These are phyloP conservation scores for Ophiostoma triangulosporum DNA, from an alignment of 2,329 filamentous ascomycete genomes.

Conservation along the genomic window DNA sequence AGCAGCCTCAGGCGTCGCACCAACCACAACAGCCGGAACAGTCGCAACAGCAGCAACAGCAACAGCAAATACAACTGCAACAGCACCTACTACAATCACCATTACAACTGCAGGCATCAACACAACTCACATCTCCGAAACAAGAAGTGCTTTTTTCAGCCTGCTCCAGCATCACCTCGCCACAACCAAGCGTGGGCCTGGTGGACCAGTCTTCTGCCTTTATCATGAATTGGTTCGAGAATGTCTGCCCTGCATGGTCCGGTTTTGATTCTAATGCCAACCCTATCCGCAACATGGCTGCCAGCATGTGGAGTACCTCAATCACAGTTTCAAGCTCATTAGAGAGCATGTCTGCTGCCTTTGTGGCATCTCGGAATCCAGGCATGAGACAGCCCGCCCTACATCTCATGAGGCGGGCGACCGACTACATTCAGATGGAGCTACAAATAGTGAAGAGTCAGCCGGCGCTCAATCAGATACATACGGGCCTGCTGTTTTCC, in stretches of 20 bases:
- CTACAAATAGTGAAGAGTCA: neutral
- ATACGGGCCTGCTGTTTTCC: neutral
- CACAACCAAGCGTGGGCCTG: neutral
- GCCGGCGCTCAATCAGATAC: neutral
- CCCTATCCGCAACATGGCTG: conserved; percentile 1
- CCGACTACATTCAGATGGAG: conserved; percentile 1
- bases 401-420: neutral
- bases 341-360: conserved; percentile 1
- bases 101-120: neutral
- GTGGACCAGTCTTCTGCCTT: neutral
- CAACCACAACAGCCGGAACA: neutral
- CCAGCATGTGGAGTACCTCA: neutral
- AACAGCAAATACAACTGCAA: neutral
- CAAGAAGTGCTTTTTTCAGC: neutral
- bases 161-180: neutral
- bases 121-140: neutral
- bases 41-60: neutral
- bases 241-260: conserved; percentile 1
- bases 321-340: neutral
- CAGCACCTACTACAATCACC: neutral
- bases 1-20: too few species aligned
- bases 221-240: conserved; percentile 3
- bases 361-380: conserved; percentile 1
- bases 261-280: neutral
- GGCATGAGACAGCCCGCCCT: neutral